Evolutionary conservation across 441 rosid genomes (phyloP).

Genomic region (Adansonia rubrostipa): DNA sequence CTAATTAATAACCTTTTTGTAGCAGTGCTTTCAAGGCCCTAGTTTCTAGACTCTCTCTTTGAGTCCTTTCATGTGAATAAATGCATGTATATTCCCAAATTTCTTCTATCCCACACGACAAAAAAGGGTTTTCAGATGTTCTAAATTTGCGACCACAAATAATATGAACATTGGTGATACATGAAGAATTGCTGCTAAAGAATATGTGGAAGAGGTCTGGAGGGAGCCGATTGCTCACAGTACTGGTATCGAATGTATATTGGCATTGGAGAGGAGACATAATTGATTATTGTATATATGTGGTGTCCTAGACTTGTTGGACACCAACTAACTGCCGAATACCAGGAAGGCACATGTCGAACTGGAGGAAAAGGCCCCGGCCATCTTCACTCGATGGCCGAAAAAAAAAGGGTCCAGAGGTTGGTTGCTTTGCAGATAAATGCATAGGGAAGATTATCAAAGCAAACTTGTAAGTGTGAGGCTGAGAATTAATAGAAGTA

Average conservation of each 20-base stretch:
- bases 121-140: not conserved
- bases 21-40: not conserved
- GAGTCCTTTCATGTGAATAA: no score
- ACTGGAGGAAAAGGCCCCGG: not conserved
- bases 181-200: not conserved
- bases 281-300: not conserved
- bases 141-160: conserved; percentile 11
- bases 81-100: not conserved
- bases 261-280: not conserved
- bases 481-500: not conserved
- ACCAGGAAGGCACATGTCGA: not conserved
- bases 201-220: conserved; percentile 15
- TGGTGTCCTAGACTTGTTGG: not conserved
- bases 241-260: not conserved
- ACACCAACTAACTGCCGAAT: not conserved
- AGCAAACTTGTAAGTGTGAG: not conserved
- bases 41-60: not conserved
- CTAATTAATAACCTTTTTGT: not conserved
- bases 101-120: not conserved
- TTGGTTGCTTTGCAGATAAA: not conserved
- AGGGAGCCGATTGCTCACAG: not conserved
- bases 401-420: no score
- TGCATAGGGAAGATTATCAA: no score
- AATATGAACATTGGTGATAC: not conserved
- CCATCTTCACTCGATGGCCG: not conserved